Evolutionary conservation across 805 yeast genomes (phyloP), one percentile per base, ranked within the genome.

Genomic region (Pichia heedii): DNA sequence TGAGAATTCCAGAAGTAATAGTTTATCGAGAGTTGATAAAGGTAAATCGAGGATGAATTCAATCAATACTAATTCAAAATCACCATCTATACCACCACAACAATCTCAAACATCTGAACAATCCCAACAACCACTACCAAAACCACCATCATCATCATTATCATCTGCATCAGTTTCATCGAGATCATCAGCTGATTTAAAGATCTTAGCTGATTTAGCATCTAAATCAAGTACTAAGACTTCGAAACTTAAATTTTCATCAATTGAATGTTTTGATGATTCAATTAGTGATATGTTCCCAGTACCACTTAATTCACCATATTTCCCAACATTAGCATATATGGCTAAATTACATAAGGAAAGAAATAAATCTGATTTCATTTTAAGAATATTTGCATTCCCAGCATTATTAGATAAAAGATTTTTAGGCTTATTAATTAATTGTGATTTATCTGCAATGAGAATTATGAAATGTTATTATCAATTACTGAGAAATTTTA

Each of bases 381-480:
- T 89, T 22, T 63, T 90, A 29, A 66, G 96, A 39, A 82, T 89
- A 15, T 88, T 90, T 68, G 88, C 96, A 4, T 88, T 89, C 62
- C 96, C 97, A 8, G 97, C 97, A 0, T 63, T 90, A 40, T 67
- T 90, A 52, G 97, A 90, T 58, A 84, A 81, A 58, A 74, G 77
- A 19, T 84, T 90, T 51, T 68, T 89, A 30, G 79, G 84, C 1
- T 61, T 87, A 35, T 69, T 90, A 36, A 84, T 85, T 77, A 75
- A 81, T 11, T 94, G 96, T 38, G 97, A 90, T 62, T 63, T 81
- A 29, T 76, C 81, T 40, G 95, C 97, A 3, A 86, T 86, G 87
- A 70, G 95, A 52, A 86, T 90, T 49, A 85, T 90, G 85, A 70
- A 94, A 52, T 81, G 84, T 43, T 89, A 89, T 67, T 89, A 89